Base-by-base conservation (phyloP, 2,329 filamentous ascomycete species). In the Fusarium pseudocircinatum region DNA sequence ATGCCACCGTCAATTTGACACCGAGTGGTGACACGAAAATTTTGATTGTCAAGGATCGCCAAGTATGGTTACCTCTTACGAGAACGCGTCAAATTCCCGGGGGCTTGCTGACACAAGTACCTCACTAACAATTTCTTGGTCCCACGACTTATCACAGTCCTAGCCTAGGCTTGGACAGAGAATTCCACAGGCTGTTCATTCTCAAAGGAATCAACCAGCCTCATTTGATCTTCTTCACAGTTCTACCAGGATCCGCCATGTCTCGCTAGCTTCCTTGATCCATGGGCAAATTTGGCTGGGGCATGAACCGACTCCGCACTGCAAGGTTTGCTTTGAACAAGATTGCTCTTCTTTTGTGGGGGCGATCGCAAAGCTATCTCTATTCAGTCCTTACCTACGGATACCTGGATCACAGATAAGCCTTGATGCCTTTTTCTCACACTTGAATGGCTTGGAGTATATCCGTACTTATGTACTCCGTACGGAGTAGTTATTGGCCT, bases 121-220 rank as follows among this genome's bases (percentile, higher is more conserved):
- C 78, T 49, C 81, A 69, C 75, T 83, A 83, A 83, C 82, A 83
- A 82, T 83, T 82, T 78, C 53, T 58, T 59, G 44, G 56, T 69
- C 52, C 42, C 36, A 46, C 26, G 36, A 75, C 74, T 53, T 56
- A 15, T 37, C 30, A 32, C 24, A 32, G 50, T 44, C 49, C 66
- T 63, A 52, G 47, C 52, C 58, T 46, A 39, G 40, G 57, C 52
- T 71, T 64, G 52, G 60, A 70, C 57, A 47, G 54, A 54, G 47
- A 59, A 62, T 71, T 59, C 63, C 44, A 66, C 64, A 59, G 43
- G 52, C 28, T 43, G 49, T 36, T 43, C 70, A 54, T 61, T 26
- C 30, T 67, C 67, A 69, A 70, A 67, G 56, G 44, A 59, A 66
- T 67, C 61, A 46, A 61, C 62, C 73, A 72, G 67, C 71, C 69